A percentile compares a stretch with the other conserved stretches of the same genome.
Evolutionary conservation across 2,329 filamentous ascomycete species (phyloP).

Genomic region (Beauveria sp.): DNA sequence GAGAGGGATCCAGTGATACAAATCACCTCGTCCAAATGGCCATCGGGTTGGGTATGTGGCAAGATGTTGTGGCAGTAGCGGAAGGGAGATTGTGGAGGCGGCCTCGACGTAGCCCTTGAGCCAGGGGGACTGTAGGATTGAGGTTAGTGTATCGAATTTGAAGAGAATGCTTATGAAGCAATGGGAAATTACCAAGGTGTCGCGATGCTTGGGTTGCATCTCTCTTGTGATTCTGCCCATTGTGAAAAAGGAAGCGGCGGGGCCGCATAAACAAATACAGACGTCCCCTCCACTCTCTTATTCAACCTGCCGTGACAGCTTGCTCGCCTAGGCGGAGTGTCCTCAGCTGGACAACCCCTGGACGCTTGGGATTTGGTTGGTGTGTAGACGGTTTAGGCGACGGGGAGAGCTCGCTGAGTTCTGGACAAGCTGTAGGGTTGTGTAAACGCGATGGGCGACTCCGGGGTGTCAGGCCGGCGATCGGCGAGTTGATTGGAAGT

Average conservation of each 20-base stretch:
- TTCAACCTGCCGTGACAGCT: slow-evolving; percentile 32
- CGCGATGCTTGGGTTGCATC: slow-evolving; percentile 59
- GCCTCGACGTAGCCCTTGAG: slow-evolving; percentile 71
- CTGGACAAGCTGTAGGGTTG: background rate
- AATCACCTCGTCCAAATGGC: slow-evolving; percentile 90
- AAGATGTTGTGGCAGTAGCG: slow-evolving; percentile 70
- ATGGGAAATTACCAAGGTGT: slow-evolving; percentile 51
- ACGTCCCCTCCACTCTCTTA: slow-evolving; percentile 52
- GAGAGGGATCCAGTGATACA: slow-evolving; percentile 96
- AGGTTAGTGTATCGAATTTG: slow-evolving; percentile 11
- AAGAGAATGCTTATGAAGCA: background rate
- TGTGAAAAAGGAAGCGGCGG: slow-evolving; percentile 48
- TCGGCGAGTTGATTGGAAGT: background rate
- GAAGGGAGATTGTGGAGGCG: slow-evolving; percentile 61
- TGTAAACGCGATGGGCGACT: background rate
- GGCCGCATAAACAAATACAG: slow-evolving; percentile 43
- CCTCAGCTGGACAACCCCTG: slow-evolving; percentile 26
- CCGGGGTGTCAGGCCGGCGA: background rate
- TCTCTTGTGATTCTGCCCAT: slow-evolving; percentile 65
- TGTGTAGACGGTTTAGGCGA: background rate
- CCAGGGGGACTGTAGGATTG: slow-evolving; percentile 66
- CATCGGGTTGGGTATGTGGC: slow-evolving; percentile 77
- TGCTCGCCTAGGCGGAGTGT: slow-evolving; percentile 24
- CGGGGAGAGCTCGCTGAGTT: background rate
- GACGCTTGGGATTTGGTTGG: background rate